Percentiles rank a stretch among this genome's conserved stretches.
Conservation (phyloP, 2,329 filamentous ascomycete genomes). For the Fusarium fracticaudum region DNA sequence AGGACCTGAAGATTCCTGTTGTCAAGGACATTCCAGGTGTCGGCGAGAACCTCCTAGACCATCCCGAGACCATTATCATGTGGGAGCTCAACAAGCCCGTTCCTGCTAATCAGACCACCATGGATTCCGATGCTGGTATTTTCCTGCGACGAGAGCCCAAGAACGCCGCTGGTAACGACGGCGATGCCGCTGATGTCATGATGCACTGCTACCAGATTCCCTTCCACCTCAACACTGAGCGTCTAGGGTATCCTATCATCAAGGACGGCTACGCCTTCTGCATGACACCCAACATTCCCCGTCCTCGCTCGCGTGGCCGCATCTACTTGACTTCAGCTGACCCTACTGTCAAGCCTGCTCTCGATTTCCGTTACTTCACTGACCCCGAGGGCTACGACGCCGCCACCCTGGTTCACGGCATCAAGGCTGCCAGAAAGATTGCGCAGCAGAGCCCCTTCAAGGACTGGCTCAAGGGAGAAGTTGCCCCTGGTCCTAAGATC, state of each 20-base stretch:
- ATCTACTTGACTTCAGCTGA: conserved; percentile 81
- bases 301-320: conserved; percentile 79
- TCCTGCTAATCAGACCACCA: conserved; percentile 83
- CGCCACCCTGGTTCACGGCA: conserved; percentile 79
- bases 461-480: conserved; percentile 83
- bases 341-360: conserved; percentile 79
- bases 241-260: conserved; percentile 74
- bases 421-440: conserved; percentile 80
- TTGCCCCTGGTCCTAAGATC: conserved; percentile 78
- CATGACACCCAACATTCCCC: conserved; percentile 92
- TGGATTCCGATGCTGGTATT: conserved; percentile 90
- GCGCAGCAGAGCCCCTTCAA: conserved; percentile 81
- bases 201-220: conserved; percentile 98
- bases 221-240: conserved; percentile 85
- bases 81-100: conserved; percentile 83
- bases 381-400: conserved; percentile 87
- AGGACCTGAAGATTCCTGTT: conserved; percentile 63
- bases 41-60: conserved; percentile 69
- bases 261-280: conserved; percentile 84
- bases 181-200: conserved; percentile 86
- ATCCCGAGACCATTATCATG: conserved; percentile 69
- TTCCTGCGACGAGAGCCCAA: conserved; percentile 82
- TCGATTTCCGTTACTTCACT: conserved; percentile 92
- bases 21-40: conserved; percentile 67
- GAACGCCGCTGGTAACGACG: conserved; percentile 74